Conservation (phyloP, 2,329 filamentous ascomycete species). For the Neonectria magnoliae region DNA sequence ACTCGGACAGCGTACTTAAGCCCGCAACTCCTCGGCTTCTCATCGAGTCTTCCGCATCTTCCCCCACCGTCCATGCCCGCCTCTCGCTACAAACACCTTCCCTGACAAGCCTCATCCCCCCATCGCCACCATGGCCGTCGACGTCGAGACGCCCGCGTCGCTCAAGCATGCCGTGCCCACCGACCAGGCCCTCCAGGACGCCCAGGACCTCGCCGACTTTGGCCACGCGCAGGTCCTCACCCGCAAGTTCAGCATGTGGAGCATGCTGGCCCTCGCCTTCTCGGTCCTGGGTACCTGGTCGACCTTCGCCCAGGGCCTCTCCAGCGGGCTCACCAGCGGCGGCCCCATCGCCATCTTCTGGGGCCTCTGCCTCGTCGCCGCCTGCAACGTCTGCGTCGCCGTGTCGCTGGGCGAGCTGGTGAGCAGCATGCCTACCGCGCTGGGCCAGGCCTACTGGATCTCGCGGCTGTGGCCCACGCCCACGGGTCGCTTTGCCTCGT, state of each 20-base stretch:
- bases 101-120: background rate
- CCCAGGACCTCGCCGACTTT: constrained; percentile 52
- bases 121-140: constrained; percentile 37
- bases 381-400: constrained; percentile 64
- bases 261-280: constrained; percentile 67
- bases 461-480: constrained; percentile 49
- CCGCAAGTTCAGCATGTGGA: constrained; percentile 63
- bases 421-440: constrained; percentile 68
- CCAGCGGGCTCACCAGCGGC: constrained; percentile 63
- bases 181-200: constrained; percentile 48
- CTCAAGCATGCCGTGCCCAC: constrained; percentile 35
- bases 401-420: constrained; percentile 65
- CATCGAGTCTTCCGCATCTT: background rate
- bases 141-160: constrained; percentile 38
- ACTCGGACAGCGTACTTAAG: constrained; percentile 11
- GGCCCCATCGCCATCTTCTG: constrained; percentile 65
- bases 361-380: constrained; percentile 63
- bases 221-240: constrained; percentile 53
- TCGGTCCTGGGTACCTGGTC: constrained; percentile 68
- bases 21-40: constrained; percentile 2
- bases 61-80: background rate
- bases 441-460: constrained; percentile 69
- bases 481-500: constrained; percentile 60
- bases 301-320: constrained; percentile 61
- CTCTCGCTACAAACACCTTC: background rate